Conservation (phyloP, 2,329 filamentous ascomycete species). For the Chalaropsis thielavioides region DNA sequence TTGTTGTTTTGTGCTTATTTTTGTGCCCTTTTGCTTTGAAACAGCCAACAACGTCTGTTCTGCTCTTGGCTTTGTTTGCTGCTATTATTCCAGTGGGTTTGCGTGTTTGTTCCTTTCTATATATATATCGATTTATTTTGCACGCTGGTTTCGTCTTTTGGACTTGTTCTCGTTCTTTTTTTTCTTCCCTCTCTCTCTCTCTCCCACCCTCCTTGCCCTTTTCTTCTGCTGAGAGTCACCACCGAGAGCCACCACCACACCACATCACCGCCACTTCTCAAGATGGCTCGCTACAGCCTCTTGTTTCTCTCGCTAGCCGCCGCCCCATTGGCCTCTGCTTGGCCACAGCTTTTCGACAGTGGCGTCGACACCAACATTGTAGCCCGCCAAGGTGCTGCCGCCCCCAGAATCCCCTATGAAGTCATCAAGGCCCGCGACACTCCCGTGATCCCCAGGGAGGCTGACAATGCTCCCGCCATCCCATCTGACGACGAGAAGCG, state of each 20-base stretch:
- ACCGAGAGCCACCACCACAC: not conserved
- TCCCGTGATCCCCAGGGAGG: not conserved
- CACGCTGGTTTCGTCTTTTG: constrained; percentile 2
- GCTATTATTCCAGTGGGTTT: not conserved
- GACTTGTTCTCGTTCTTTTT: not conserved
- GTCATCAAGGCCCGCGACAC: constrained; percentile 1
- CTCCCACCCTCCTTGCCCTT: not conserved
- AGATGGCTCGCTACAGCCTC: constrained; percentile 12
- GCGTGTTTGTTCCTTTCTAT: not conserved
- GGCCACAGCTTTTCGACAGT: constrained; percentile 17
- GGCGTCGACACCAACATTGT: not conserved
- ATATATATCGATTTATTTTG: not conserved
- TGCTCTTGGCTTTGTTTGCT: constrained; percentile 4
- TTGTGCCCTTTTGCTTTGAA: constrained; percentile 6
- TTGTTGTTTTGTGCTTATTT: not conserved
- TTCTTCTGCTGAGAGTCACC: not conserved
- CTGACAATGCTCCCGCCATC: not conserved
- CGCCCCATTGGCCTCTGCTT: constrained; percentile 12
- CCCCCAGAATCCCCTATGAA: constrained; percentile 1
- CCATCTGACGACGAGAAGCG: not conserved
- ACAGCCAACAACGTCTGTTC: not conserved
- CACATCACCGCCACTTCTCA: not conserved
- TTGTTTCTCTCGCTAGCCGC: constrained; percentile 9
- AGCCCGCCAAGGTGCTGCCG: not conserved
- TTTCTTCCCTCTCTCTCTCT: not conserved